phyloP scores from a whole-genome alignment of 495 filamentous ascomycete species.

The Rostrohypoxylon terebratum region DNA sequence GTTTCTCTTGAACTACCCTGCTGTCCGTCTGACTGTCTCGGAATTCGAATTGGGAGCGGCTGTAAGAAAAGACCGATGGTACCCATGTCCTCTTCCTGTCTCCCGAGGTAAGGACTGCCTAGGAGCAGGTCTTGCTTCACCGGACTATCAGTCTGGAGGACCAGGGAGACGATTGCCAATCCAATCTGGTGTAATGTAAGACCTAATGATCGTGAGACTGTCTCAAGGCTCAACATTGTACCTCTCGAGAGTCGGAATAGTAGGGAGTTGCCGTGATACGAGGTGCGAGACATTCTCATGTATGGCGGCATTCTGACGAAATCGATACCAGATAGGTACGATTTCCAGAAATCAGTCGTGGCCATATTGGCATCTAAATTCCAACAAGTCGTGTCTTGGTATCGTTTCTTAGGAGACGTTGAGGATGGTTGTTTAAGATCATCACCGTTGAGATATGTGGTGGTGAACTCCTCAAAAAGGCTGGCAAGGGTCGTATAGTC shows the following conservation, averaged over 20 bases:
- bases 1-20: neutral
- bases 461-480: neutral
- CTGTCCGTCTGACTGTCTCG: neutral
- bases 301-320: neutral
- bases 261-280: neutral
- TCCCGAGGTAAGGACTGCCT: neutral
- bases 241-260: neutral
- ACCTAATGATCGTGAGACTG: neutral
- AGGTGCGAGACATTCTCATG: neutral
- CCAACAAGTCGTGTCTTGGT: neutral
- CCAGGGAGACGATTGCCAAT: neutral
- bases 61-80: neutral
- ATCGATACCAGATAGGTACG: neutral
- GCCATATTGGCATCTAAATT: neutral
- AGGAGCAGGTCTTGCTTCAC: neutral
- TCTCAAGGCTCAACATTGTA: neutral
- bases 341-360: neutral
- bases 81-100: neutral
- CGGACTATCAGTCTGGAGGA: neutral
- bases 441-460: neutral
- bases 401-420: neutral
- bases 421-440: neutral
- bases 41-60: neutral
- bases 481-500: constrained; percentile 1
- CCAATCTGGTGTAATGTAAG: neutral